Evolutionary conservation across 2,329 filamentous ascomycete species (phyloP), one percentile per base, ranked within the genome.

Genomic region (Colletotrichum trifolii): DNA sequence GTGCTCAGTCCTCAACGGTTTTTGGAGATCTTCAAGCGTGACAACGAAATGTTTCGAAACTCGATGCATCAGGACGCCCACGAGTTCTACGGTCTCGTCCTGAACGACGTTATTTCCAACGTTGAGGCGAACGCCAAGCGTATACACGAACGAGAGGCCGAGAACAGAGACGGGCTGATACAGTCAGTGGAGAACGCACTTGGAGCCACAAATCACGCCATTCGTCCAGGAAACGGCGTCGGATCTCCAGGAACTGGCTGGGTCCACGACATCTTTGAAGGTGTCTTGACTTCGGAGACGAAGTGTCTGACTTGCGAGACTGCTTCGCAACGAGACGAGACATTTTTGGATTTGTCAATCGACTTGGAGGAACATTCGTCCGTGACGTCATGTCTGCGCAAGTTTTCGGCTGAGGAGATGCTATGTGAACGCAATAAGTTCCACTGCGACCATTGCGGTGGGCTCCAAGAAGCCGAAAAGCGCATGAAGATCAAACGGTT

Each of bases 61-160:
- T 92, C 94, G 4, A 97, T 97, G 92, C 96, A 99, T 77, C 96
- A 99, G 76, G 96, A 99, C 75, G 96, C 96, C 1, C 96, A 99
- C 77, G 96, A 99, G 75, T 99, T 99, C 71, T 88, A 98, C 71
- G 97, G 97, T 65, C 82, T 98, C 38, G 85, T 99, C 2, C 83
- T 99, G n/a, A 99, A 99, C 76, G 92, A 97, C 74, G 92, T 99
- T 39, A 95, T 99, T 56, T 88, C 94, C 52, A 97, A 95, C 73
- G 94, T 99, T 34, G 96, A 99, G 78, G 86, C 89, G n/a, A 93
- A 94, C 71, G 91, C 94, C 34, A 90, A 87, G 72, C 85, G 88
- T 62, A 79, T 89, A 54, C 83, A 84, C 53, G 82, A 85, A 52
- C 79, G 84, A 15, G 80, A 81, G 64, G 76, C 77, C 39, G 74